Percentiles rank a stretch among this genome's conserved stretches.
phyloP scores from a whole-genome alignment of 1,139 yeast genomes.

The Geotrichum reessii region DNA sequence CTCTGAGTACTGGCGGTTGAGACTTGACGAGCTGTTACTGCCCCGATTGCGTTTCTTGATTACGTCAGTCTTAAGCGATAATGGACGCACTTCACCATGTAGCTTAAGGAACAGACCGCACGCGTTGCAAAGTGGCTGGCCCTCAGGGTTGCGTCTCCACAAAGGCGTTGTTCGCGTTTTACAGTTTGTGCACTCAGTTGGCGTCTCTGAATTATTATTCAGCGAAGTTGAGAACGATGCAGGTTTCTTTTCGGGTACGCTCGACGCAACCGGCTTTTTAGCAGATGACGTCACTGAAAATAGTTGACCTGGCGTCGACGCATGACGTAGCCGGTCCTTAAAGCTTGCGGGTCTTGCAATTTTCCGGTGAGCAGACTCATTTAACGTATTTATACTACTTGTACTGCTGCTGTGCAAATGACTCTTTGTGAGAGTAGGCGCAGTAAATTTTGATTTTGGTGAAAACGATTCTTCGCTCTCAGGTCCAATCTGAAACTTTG shows the following conservation, averaged over 20 bases:
- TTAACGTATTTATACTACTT: not conserved
- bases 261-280: conserved; percentile 1
- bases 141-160: conserved; percentile 88
- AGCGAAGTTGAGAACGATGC: conserved; percentile 9
- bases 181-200: conserved; percentile 65
- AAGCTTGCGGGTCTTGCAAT: conserved; percentile 27
- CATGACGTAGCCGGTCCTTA: conserved; percentile 1
- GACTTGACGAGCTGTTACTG: not conserved
- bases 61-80: conserved; percentile 81
- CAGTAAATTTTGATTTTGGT: not conserved
- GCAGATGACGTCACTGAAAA: conserved; percentile 18
- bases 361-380: conserved; percentile 14
- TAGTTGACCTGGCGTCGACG: conserved; percentile 15
- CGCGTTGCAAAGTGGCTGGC: conserved; percentile 87
- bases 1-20: not conserved
- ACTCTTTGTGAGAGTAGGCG: not conserved
- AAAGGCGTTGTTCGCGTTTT: conserved; percentile 85
- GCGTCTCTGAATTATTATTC: conserved; percentile 11
- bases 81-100: conserved; percentile 87
- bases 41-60: conserved; percentile 61
- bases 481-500: conserved; percentile 10
- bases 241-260: conserved; percentile 3
- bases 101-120: conserved; percentile 83
- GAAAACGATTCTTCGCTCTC: conserved; percentile 7
- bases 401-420: conserved; percentile 19